phyloP scores from a whole-genome alignment of 352 stramenopile species.

The Saprolegnia parasitica region DNA sequence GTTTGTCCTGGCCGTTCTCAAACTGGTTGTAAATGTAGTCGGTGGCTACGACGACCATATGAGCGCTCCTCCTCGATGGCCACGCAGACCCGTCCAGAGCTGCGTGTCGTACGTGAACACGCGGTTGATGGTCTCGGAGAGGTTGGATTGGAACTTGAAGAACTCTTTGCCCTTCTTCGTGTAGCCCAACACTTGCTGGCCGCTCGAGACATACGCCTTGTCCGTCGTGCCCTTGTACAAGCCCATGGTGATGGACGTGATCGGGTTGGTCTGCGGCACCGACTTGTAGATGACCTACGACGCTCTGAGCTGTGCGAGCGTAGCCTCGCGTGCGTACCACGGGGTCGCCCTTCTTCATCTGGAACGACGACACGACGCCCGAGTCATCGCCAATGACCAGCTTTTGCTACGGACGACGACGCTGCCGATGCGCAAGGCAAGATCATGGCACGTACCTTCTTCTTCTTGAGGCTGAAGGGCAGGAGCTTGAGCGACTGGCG shows the following conservation, averaged over 20 bases:
- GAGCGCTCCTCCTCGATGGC: neutral
- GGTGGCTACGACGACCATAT: conserved; percentile 32
- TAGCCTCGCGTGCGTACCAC: conserved; percentile 34
- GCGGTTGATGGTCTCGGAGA: conserved; percentile 73
- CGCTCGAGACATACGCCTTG: conserved; percentile 64
- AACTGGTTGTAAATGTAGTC: conserved; percentile 83
- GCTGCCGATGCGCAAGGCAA: neutral
- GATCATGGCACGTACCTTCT: conserved; percentile 44
- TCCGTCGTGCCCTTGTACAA: conserved; percentile 66
- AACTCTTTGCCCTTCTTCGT: conserved; percentile 86
- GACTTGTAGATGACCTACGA: conserved; percentile 63
- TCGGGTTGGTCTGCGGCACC: conserved; percentile 42
- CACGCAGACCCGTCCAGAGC: conserved; percentile 44
- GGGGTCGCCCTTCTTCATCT: conserved; percentile 81
- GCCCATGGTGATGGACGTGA: conserved; percentile 68
- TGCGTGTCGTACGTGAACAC: conserved; percentile 61
- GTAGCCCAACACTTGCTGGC: conserved; percentile 63
- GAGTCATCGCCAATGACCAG: conserved; percentile 80
- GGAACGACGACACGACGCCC: conserved; percentile 71
- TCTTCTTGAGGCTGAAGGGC: conserved; percentile 83
- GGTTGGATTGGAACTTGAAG: conserved; percentile 83
- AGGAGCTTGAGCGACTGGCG: conserved; percentile 71
- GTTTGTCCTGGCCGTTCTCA: conserved; percentile 70
- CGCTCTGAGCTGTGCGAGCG: neutral
- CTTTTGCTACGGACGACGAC: conserved; percentile 60